These are phyloP conservation scores for Daldinia decipiens DNA, from an alignment of 495 filamentous ascomycete genomes.

Conservation along the genomic window DNA sequence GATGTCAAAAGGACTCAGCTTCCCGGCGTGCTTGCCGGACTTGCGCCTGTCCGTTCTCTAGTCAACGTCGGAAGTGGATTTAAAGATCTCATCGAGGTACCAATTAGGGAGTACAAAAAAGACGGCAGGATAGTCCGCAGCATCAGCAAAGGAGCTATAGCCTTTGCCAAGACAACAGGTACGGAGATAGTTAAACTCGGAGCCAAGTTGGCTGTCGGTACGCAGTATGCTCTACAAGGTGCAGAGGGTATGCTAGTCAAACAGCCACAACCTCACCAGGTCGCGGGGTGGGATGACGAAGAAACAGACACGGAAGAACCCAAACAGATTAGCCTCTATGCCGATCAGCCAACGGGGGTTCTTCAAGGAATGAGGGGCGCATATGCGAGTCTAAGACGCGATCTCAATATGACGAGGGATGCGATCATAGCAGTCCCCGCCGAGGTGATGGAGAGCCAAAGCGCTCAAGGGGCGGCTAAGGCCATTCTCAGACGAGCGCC, in stretches of 20 bases:
- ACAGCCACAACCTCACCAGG: slow-evolving; percentile 51
- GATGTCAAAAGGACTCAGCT: slow-evolving; percentile 92
- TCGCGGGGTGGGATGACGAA: slow-evolving; percentile 69
- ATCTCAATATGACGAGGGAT: slow-evolving; percentile 83
- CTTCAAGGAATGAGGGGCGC: slow-evolving; percentile 86
- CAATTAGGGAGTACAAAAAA: slow-evolving; percentile 90
- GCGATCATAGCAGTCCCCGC: slow-evolving; percentile 95
- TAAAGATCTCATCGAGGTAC: slow-evolving; percentile 84
- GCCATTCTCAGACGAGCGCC: slow-evolving; percentile 86
- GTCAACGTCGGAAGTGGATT: slow-evolving; percentile 91
- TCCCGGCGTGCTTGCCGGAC: slow-evolving; percentile 84
- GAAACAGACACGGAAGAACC: slow-evolving; percentile 70
- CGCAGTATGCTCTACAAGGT: slow-evolving; percentile 87
- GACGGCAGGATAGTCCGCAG: slow-evolving; percentile 92
- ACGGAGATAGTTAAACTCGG: slow-evolving; percentile 91
- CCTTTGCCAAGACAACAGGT: slow-evolving; percentile 92
- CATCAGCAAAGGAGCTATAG: slow-evolving; percentile 86
- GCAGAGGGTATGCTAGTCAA: slow-evolving; percentile 80
- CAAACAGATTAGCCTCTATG: slow-evolving; percentile 86
- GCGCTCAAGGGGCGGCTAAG: slow-evolving; percentile 80
- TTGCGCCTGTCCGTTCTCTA: slow-evolving; percentile 88
- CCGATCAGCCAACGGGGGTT: slow-evolving; percentile 89
- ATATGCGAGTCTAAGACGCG: slow-evolving; percentile 81
- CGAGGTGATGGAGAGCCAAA: slow-evolving; percentile 87
- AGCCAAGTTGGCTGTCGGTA: slow-evolving; percentile 93